phyloP scores from a whole-genome alignment of 495 filamentous ascomycete genomes.

The Daldinia concentrica region DNA sequence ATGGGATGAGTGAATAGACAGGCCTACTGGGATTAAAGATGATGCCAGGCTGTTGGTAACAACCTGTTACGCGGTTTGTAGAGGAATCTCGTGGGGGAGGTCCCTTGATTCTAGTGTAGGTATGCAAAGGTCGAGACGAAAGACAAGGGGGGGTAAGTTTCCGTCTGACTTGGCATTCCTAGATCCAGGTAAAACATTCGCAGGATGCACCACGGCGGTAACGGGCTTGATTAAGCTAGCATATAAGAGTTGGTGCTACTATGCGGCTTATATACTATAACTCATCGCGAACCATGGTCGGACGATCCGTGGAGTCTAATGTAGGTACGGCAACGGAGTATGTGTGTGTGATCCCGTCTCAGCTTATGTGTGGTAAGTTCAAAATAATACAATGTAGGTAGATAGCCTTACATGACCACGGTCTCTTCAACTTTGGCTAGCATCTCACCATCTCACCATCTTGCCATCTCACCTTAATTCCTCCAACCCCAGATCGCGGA shows the following conservation, averaged over 20 bases:
- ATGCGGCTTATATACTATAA: constrained; percentile 37
- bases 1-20: constrained; percentile 22
- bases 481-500: constrained; percentile 37
- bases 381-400: constrained; percentile 26
- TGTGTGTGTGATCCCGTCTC: constrained; percentile 28
- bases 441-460: constrained; percentile 22
- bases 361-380: constrained; percentile 30
- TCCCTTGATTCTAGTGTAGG: constrained; percentile 11
- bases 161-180: constrained; percentile 29
- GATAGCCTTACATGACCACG: constrained; percentile 35
- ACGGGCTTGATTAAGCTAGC: constrained; percentile 20
- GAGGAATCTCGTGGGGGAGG: constrained; percentile 26
- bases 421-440: constrained; percentile 33
- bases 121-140: constrained; percentile 28
- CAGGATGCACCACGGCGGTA: constrained; percentile 21
- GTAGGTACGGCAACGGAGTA: constrained; percentile 30
- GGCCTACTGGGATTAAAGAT: constrained; percentile 12
- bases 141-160: constrained; percentile 22
- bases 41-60: constrained; percentile 22
- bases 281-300: constrained; percentile 39
- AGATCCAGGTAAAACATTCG: constrained; percentile 34
- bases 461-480: constrained; percentile 16
- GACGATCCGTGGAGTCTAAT: constrained; percentile 31
- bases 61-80: constrained; percentile 31
- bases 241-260: constrained; percentile 26